A percentile compares a stretch with the other conserved stretches of the same genome.
These are phyloP conservation scores for Leishmania turanica DNA, from an alignment of 208 protist genomes.

Conservation along the genomic window DNA sequence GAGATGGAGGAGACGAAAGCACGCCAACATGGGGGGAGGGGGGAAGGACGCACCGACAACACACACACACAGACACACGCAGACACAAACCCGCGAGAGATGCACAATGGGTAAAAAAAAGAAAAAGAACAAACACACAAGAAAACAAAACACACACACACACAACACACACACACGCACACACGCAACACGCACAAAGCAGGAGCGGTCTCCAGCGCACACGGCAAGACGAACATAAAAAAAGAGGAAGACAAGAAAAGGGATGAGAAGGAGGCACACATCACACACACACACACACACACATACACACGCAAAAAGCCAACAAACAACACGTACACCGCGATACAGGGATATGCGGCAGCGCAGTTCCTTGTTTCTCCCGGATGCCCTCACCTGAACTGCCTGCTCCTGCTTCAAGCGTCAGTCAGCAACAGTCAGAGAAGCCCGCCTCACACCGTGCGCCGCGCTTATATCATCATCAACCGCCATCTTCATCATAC, in stretches of 20 bases:
- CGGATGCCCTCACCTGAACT: background rate
- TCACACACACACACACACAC: background rate
- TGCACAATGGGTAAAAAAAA: background rate
- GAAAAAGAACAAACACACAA: background rate
- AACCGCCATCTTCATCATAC: background rate
- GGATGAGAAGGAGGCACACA: background rate
- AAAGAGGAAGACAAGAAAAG: background rate
- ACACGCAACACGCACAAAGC: conserved; percentile 6
- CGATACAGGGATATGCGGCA: background rate
- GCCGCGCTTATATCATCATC: too few relatives aligned
- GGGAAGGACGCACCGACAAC: background rate
- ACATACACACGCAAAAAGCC: background rate
- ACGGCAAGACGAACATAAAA: background rate
- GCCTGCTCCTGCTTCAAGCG: background rate
- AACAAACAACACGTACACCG: conserved; percentile 10
- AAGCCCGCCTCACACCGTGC: background rate
- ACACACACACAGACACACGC: conserved; percentile 3
- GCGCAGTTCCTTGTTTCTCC: background rate
- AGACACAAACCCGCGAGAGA: background rate
- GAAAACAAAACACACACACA: background rate
- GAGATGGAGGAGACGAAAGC: background rate
- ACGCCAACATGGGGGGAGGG: background rate
- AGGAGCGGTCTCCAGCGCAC: conserved; percentile 4
- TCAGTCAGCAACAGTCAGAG: background rate
- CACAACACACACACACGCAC: background rate